Base-by-base conservation (phyloP, 1,284 basidiomycete genomes). In the Ustilago crameri region DNA sequence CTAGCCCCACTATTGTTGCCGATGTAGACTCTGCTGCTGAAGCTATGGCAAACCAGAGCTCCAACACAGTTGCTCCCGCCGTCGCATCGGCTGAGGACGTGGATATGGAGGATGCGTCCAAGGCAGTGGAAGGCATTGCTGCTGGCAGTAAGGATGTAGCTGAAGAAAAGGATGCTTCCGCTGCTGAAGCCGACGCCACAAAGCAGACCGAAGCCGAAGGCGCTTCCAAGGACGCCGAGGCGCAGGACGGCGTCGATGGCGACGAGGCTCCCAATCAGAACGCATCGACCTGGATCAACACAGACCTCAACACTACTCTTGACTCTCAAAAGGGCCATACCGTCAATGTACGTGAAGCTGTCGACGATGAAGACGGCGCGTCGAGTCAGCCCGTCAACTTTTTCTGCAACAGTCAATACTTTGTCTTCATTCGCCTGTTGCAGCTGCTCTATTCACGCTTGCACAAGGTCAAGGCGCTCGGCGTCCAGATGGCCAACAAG, bases 351-450 rank as follows among this genome's bases (percentile, higher is more conserved):
- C 45, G 68, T 40, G 60, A 49, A 69, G 60, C 38, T 5, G 53
- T 61, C 73, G 71, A 54, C 15, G 55, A 60, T 5, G 56, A 64
- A 17, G 68, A 68, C 4, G 59, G 26, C n/a, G 34, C 53, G 8
- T 44, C 64, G 3, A 24, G 15, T 14, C 68, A 84, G 20, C 83
- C 84, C 51, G 84, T 84, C 63, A 87, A 87, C 34, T 93, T 98
- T 85, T 98, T 96, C 84, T 89, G 89, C 74, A 95, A 97, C 85
- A 93, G 92, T 60, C 91, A 93, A 41, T 93, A 94, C 83, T 98
- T 97, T 85, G 91, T 92, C 18, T 85, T 97, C 62, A 83, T 97
- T 75, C 90, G 95, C 47, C 85, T 97, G 52, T 83, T 69, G 43
- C 80, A 97, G 91, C 86, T 94, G 37, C 85, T 97, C 15, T 96